Evolutionary conservation across 2,329 filamentous ascomycete species (phyloP).

Genomic region (Tolypocladium guangdongense): DNA sequence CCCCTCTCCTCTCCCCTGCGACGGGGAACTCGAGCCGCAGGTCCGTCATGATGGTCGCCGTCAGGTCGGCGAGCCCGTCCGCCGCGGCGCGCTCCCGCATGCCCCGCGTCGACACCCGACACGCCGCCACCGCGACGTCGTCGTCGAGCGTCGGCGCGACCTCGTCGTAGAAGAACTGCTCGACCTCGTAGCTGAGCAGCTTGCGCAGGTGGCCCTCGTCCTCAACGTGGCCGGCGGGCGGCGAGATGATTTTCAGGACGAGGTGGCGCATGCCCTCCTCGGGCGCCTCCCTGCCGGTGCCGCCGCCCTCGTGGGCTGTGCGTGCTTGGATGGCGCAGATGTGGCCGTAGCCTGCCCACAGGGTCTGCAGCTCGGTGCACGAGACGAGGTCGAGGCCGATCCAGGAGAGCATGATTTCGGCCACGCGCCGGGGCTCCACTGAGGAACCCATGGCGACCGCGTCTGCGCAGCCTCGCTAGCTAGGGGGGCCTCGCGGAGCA

Average conservation of each 20-base stretch:
- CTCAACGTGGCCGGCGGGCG: slow-evolving; percentile 17
- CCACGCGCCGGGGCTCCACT: slow-evolving; percentile 19
- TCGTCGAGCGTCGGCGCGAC: slow-evolving; percentile 38
- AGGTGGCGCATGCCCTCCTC: slow-evolving; percentile 22
- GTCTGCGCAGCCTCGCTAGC: neutral
- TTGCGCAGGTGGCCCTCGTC: slow-evolving; percentile 56
- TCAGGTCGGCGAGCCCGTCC: slow-evolving; percentile 26
- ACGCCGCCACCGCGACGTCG: slow-evolving; percentile 36
- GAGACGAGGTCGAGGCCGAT: slow-evolving; percentile 28
- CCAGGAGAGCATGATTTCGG: slow-evolving; percentile 27
- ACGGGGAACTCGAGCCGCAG: slow-evolving; percentile 42
- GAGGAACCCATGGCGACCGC: neutral
- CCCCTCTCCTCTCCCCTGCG: slow-evolving; percentile 40
- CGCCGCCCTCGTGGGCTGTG: slow-evolving; percentile 8
- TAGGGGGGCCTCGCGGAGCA: neutral
- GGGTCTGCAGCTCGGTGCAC: slow-evolving; percentile 26
- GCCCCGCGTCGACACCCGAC: slow-evolving; percentile 31
- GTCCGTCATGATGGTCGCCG: slow-evolving; percentile 48
- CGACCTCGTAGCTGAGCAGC: slow-evolving; percentile 55
- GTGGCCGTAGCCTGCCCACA: slow-evolving; percentile 43
- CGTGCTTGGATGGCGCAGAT: slow-evolving; percentile 43
- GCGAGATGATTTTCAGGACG: slow-evolving; percentile 50
- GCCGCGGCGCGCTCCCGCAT: slow-evolving; percentile 10
- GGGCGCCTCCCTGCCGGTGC: neutral
- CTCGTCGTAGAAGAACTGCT: slow-evolving; percentile 52